Percentiles rank a stretch among this genome's conserved stretches.
phyloP scores from a whole-genome alignment of 345 rosid genomes.

The Lenwebbia sp. region DNA sequence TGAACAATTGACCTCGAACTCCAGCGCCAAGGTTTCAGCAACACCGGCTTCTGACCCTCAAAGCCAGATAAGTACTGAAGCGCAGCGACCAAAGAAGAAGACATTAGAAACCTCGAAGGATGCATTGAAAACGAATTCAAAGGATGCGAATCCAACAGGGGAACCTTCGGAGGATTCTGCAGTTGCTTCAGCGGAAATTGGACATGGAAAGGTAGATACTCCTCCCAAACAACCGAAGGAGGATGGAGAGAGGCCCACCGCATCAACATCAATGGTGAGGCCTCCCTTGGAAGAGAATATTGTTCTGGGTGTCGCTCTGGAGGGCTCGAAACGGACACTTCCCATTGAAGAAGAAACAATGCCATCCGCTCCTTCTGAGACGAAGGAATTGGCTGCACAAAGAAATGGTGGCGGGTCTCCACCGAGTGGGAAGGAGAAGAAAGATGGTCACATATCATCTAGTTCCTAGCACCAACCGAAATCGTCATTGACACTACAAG shows the following conservation, averaged over 20 bases:
- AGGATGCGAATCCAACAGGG: constrained; percentile 7
- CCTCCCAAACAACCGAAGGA: constrained; percentile 14
- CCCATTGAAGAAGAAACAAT: constrained; percentile 66
- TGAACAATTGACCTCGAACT: constrained; percentile 6
- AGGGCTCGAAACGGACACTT: constrained; percentile 81
- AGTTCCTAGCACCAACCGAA: constrained; percentile 10
- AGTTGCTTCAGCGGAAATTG: constrained; percentile 3
- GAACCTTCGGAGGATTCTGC: constrained; percentile 9
- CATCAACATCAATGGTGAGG: constrained; percentile 9
- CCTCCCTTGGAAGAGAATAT: constrained; percentile 68
- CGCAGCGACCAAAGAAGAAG: constrained; percentile 9
- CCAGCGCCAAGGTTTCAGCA: constrained; percentile 11
- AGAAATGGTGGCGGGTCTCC: constrained; percentile 20
- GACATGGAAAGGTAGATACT: constrained; percentile 7
- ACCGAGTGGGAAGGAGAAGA: constrained; percentile 18
- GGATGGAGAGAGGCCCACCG: constrained; percentile 19
- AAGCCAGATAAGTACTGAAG: constrained; percentile 9
- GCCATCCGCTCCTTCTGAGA: constrained; percentile 19
- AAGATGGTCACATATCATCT: constrained; percentile 26
- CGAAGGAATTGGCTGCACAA: constrained; percentile 46
- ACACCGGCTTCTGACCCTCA: constrained; percentile 3
- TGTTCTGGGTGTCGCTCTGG: constrained; percentile 82
- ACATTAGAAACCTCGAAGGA: constrained; percentile 12
- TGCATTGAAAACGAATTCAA: background rate
- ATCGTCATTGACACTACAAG: background rate